phyloP scores from a whole-genome alignment of 768 basidiomycete genomes.

The Russula ochroleuca region DNA sequence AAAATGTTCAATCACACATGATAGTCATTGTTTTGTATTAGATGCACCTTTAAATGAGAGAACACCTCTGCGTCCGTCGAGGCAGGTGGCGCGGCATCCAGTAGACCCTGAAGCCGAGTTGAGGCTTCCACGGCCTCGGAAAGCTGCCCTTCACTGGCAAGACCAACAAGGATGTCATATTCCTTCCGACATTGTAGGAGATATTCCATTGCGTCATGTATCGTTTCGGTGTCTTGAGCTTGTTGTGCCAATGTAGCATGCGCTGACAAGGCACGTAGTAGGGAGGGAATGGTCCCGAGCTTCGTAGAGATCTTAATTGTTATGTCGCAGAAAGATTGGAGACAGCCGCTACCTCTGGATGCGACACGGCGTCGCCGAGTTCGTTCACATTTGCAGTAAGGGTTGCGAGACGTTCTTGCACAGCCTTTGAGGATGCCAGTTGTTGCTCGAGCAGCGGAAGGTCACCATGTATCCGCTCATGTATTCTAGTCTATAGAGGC shows the following conservation, averaged over 20 bases:
- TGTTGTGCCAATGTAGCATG: constrained; percentile 65
- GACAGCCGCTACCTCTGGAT: constrained; percentile 50
- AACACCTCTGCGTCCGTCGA: constrained; percentile 51
- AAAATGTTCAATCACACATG: not conserved
- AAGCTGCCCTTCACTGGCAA: constrained; percentile 56
- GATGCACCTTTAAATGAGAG: constrained; percentile 55
- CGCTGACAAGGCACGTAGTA: constrained; percentile 50
- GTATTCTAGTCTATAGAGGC: constrained; percentile 53
- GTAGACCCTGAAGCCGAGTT: constrained; percentile 40
- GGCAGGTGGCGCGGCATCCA: constrained; percentile 48
- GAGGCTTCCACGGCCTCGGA: constrained; percentile 56
- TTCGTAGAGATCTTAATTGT: constrained; percentile 33
- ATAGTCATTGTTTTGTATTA: constrained; percentile 10
- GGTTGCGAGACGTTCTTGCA: constrained; percentile 53
- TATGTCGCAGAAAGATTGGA: constrained; percentile 20
- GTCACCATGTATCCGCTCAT: constrained; percentile 66
- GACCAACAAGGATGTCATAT: constrained; percentile 41
- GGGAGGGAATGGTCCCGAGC: constrained; percentile 63
- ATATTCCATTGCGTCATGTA: constrained; percentile 50
- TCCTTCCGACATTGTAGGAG: constrained; percentile 49
- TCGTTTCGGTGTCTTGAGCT: constrained; percentile 49
- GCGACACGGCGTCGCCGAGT: constrained; percentile 48
- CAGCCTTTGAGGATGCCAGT: constrained; percentile 54
- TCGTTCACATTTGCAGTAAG: constrained; percentile 51
- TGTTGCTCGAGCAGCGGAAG: constrained; percentile 62